phyloP scores from a whole-genome alignment of 129 eudicot species.

The Ambrosia artemisiifolia region DNA sequence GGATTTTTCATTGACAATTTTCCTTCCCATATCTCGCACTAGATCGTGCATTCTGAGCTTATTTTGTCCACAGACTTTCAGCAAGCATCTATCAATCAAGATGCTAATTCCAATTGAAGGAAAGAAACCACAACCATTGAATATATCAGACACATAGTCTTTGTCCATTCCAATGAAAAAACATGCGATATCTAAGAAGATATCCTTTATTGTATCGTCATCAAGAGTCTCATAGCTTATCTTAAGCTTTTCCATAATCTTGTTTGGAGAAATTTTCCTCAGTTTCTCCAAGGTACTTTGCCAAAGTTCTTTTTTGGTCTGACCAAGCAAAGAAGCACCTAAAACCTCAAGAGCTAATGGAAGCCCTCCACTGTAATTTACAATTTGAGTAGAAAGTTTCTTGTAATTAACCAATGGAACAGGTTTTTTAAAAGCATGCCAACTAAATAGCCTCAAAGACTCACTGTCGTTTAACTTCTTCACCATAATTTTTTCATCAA shows the following conservation, averaged over 20 bases:
- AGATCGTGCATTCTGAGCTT: constrained; percentile 18
- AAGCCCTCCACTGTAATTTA: constrained; percentile 10
- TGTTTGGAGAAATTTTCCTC: neutral
- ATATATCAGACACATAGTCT: constrained; percentile 12
- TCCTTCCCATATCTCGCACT: constrained; percentile 27
- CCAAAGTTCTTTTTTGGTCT: constrained; percentile 20
- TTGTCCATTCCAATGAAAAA: constrained; percentile 25
- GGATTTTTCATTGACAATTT: constrained; percentile 20
- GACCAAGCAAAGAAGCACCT: constrained; percentile 23
- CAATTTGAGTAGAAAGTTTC: neutral
- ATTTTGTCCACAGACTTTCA: neutral
- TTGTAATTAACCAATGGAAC: neutral
- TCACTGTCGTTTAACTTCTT: neutral
- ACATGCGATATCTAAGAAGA: constrained; percentile 21
- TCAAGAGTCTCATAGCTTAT: constrained; percentile 21
- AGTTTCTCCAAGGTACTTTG: constrained; percentile 8
- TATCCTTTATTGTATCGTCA: constrained; percentile 9
- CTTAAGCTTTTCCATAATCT: constrained; percentile 14
- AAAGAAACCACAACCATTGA: constrained; percentile 16
- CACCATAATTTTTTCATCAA: neutral
- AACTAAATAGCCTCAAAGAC: constrained; percentile 21
- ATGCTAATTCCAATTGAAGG: constrained; percentile 12
- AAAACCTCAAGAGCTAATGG: constrained; percentile 24
- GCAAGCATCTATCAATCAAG: constrained; percentile 22
- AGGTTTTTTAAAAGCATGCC: constrained; percentile 26